Evolutionary conservation across 768 basidiomycete genomes (phyloP).

Genomic region (Leccinum pellstonianum): DNA sequence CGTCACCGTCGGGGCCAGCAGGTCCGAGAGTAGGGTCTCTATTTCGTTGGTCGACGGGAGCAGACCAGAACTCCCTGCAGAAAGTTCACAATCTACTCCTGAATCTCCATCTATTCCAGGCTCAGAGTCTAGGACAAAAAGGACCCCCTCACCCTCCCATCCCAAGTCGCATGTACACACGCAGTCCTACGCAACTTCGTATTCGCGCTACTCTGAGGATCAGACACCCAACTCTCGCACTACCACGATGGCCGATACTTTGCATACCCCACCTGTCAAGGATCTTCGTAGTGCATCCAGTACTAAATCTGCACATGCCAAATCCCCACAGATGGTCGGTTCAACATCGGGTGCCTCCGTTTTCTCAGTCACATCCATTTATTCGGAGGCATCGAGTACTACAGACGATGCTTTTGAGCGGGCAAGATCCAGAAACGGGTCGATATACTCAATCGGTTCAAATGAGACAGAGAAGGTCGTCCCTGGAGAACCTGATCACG

Average conservation of each 20-base stretch:
- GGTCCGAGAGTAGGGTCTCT: constrained; percentile 15
- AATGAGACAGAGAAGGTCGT: constrained; percentile 21
- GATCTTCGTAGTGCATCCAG: background rate
- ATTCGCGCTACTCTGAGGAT: constrained; percentile 19
- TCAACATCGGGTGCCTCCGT: constrained; percentile 31
- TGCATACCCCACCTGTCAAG: background rate
- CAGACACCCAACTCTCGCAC: constrained; percentile 7
- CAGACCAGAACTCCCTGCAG: constrained; percentile 1
- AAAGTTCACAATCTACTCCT: constrained; percentile 7
- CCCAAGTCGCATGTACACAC: constrained; percentile 13
- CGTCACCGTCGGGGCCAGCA: constrained; percentile 6
- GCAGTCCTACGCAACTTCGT: constrained; percentile 18
- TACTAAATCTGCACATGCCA: constrained; percentile 17
- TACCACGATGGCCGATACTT: constrained; percentile 4
- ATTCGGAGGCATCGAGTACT: constrained; percentile 28
- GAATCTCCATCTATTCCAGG: constrained; percentile 20
- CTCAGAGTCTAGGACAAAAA: constrained; percentile 21
- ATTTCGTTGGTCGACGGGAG: constrained; percentile 18
- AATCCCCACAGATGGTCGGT: constrained; percentile 18
- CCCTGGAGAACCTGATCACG: constrained; percentile 12
- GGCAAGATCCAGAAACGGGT: constrained; percentile 15
- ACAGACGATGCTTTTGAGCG: constrained; percentile 5
- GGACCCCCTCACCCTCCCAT: constrained; percentile 17
- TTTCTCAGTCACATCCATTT: constrained; percentile 25
- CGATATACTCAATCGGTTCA: constrained; percentile 10